Base-by-base conservation (phyloP, 1,284 basidiomycete species). In the Fistulinella staudtii region DNA sequence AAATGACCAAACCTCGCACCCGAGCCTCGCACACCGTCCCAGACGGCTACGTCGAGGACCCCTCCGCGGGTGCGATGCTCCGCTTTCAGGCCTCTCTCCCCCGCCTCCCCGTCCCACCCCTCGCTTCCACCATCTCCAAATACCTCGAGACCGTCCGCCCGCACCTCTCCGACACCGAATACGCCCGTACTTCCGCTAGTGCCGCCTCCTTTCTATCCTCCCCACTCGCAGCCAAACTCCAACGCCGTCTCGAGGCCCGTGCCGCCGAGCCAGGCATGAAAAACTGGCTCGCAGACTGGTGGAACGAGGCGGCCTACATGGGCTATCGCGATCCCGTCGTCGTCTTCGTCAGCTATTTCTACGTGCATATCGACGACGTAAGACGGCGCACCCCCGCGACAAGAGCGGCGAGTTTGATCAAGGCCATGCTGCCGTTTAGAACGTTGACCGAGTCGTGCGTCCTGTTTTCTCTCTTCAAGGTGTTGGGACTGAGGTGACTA, bases 221-320 rank as follows among this genome's bases (percentile, higher is more conserved):
- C 0, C 78, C 83, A 1, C 77, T 83, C 45, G 81, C 85, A 8
- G 75, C 77, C 33, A 78, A 82, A 47, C 77, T 98, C n/a, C 94
- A 98, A 69, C 66, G 73, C 45, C 75, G 95, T 4, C 75, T 98
- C 30, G 73, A 91, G 59, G 74, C 77, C 22, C 79, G 93, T 5
- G 90, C 91, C 0, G 68, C 72, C 0, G 74, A 79, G n/a, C 73
- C 77, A 0, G 64, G 64, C 13, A 67, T 70, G 40, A 79, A 80
- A 54, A 94, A 77, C 71, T 99, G 95, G 95, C 76, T 99, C 25
- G 77, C 79, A 43, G 92, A 96, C 46, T 99, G 95, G 95, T 99
- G 95, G 95, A 96, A 98, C 67, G 91, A 97, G 33, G 79, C 68
- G 8, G 94, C 93, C 20, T 90, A 89, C 62, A 86, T 89, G 83